phyloP scores from a whole-genome alignment of 192 early-diverging fungal genomes.

The Coemansia furcata region DNA sequence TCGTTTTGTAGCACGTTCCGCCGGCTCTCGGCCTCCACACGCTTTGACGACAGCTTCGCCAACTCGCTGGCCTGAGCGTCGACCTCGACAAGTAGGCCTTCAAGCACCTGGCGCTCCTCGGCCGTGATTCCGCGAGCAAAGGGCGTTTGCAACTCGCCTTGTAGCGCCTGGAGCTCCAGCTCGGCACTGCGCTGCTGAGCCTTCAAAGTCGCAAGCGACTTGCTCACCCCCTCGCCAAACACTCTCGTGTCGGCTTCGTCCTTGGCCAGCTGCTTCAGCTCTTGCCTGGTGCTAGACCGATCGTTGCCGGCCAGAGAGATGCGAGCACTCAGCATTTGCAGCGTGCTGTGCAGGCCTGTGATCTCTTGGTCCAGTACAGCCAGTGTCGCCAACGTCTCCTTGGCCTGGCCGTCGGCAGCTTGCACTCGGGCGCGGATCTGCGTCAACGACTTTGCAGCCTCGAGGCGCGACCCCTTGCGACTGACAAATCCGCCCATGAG shows the following conservation, averaged over 20 bases:
- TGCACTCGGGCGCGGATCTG: constrained; percentile 19
- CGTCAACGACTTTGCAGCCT: constrained; percentile 64
- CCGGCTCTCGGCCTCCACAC: constrained; percentile 65
- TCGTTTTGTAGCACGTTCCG: constrained; percentile 74
- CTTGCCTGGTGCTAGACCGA: constrained; percentile 56
- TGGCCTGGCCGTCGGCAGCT: constrained; percentile 18
- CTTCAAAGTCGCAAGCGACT: constrained; percentile 29
- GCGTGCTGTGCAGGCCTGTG: constrained; percentile 57
- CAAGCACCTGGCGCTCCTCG: constrained; percentile 57
- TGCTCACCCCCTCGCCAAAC: constrained; percentile 33
- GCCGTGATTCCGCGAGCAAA: constrained; percentile 55
- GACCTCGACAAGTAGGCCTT: constrained; percentile 51
- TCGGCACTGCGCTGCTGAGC: constrained; percentile 36
- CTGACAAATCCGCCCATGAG: constrained; percentile 89
- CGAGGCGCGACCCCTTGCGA: constrained; percentile 68
- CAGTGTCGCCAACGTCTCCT: constrained; percentile 28
- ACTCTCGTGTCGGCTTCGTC: constrained; percentile 57
- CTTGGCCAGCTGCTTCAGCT: constrained; percentile 61
- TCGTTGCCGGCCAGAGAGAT: constrained; percentile 56
- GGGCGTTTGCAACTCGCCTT: constrained; percentile 60
- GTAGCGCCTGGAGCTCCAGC: constrained; percentile 57
- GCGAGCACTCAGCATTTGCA: constrained; percentile 57
- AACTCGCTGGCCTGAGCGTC: constrained; percentile 61
- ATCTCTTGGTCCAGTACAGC: constrained; percentile 60
- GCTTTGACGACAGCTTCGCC: constrained; percentile 50